Evolutionary conservation across 208 protist species (phyloP).

Genomic region (Leptomonas pyrrhocoris): DNA sequence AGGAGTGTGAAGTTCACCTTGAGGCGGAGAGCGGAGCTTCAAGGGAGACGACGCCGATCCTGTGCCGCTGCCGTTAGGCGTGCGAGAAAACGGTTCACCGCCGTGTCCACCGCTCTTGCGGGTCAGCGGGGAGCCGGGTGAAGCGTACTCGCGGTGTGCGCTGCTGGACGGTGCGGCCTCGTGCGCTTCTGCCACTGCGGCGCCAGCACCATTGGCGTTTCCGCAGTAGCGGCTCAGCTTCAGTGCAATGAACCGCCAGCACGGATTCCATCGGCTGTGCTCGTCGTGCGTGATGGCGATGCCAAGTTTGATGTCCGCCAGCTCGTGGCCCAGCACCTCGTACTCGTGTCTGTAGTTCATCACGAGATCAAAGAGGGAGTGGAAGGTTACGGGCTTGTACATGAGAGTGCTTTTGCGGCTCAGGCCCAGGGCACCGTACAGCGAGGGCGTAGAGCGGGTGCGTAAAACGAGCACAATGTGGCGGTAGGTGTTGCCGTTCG

Average conservation of each 20-base stretch:
- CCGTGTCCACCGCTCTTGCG: background rate
- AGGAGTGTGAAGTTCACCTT: background rate
- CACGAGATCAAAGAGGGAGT: slow-evolving; percentile 77
- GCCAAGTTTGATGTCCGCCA: slow-evolving; percentile 88
- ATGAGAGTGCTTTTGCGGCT: slow-evolving; percentile 89
- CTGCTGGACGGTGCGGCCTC: background rate
- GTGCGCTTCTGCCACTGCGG: background rate
- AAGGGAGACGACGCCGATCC: background rate
- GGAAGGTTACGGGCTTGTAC: slow-evolving; percentile 80
- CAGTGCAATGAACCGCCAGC: slow-evolving; percentile 87
- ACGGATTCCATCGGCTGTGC: slow-evolving; percentile 48
- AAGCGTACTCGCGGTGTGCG: background rate
- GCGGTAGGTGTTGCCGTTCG: slow-evolving; percentile 58
- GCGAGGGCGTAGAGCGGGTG: slow-evolving; percentile 12
- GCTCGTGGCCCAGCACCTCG: slow-evolving; percentile 69
- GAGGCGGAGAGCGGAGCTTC: background rate
- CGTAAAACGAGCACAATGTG: slow-evolving; percentile 90
- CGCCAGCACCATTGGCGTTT: background rate
- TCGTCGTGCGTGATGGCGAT: slow-evolving; percentile 77
- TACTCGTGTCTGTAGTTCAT: slow-evolving; percentile 89
- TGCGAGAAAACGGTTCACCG: background rate
- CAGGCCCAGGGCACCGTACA: slow-evolving; percentile 85
- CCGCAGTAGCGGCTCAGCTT: slow-evolving; percentile 40
- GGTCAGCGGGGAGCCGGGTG: background rate
- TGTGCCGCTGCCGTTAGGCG: background rate